Evolutionary conservation across 495 filamentous ascomycete genomes (phyloP).

Genomic region (Aspergillus wentii): DNA sequence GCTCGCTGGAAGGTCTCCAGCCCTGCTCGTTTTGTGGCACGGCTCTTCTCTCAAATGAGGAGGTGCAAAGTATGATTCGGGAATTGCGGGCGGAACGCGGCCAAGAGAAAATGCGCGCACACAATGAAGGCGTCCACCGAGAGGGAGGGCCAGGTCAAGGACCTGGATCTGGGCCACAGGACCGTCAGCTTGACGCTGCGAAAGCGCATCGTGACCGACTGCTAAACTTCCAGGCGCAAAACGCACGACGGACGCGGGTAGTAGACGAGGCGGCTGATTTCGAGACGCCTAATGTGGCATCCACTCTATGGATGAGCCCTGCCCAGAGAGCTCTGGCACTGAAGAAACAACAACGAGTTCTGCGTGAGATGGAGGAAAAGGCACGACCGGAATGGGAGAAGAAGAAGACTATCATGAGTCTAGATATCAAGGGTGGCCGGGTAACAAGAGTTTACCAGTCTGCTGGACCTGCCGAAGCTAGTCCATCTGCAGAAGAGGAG

Average conservation of each 20-base stretch:
- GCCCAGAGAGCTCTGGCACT: conserved; percentile 81
- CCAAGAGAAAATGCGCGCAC: conserved; percentile 73
- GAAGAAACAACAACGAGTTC: conserved; percentile 83
- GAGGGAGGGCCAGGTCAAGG: conserved; percentile 31
- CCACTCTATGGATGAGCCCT: conserved; percentile 83
- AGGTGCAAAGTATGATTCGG: conserved; percentile 81
- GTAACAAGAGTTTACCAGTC: conserved; percentile 67
- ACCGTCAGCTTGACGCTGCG: conserved; percentile 37
- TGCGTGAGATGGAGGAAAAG: conserved; percentile 87
- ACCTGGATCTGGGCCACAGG: conserved; percentile 40
- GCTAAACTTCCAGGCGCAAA: conserved; percentile 80
- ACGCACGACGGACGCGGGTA: conserved; percentile 80
- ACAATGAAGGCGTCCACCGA: conserved; percentile 66
- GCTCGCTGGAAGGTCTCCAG: conserved; percentile 87
- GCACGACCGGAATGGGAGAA: conserved; percentile 92
- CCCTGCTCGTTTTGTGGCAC: conserved; percentile 89
- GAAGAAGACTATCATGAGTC: conserved; percentile 76
- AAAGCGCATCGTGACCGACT: conserved; percentile 77
- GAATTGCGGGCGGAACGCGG: conserved; percentile 82
- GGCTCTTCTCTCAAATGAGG: conserved; percentile 62
- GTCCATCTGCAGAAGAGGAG: conserved; percentile 30
- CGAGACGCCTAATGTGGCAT: conserved; percentile 62
- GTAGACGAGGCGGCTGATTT: conserved; percentile 94
- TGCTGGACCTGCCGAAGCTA: conserved; percentile 21
- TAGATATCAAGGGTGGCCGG: conserved; percentile 75